phyloP scores from a whole-genome alignment of 345 rosid species.

The Populus euphratica region DNA sequence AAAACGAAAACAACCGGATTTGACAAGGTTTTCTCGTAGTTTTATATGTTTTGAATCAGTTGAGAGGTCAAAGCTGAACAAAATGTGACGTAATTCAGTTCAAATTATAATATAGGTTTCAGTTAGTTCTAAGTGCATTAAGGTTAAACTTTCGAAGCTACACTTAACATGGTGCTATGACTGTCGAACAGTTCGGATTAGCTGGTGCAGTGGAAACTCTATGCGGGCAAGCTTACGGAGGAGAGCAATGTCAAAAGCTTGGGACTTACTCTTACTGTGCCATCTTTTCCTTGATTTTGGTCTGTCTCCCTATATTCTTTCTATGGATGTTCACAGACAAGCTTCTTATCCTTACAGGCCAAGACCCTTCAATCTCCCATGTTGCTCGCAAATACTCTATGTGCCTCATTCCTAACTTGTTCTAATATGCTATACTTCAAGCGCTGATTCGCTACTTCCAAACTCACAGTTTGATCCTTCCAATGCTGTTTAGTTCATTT shows the following conservation, averaged over 20 bases:
- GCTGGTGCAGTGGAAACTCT: constrained; percentile 7
- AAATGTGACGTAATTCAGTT: too few relatives aligned
- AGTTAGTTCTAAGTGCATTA: too few relatives aligned
- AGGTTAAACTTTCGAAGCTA: too few relatives aligned
- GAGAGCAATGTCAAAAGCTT: constrained; percentile 9
- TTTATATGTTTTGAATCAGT: too few relatives aligned
- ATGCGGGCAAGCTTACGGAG: constrained; percentile 12
- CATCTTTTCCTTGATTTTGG: neutral
- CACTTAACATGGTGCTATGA: neutral
- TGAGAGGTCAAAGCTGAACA: too few relatives aligned
- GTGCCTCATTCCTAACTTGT: constrained; percentile 11
- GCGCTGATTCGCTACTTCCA: constrained; percentile 16
- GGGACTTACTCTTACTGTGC: constrained; percentile 5
- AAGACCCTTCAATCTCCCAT: constrained; percentile 13
- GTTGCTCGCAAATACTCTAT: neutral
- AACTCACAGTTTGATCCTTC: constrained; percentile 19
- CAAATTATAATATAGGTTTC: too few relatives aligned
- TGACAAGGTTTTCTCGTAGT: too few relatives aligned
- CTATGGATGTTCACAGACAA: constrained; percentile 19
- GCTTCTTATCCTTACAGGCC: constrained; percentile 11
- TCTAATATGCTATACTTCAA: constrained; percentile 6
- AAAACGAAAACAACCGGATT: too few relatives aligned
- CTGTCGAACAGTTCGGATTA: constrained; percentile 2
- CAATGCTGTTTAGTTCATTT: constrained; percentile 15
- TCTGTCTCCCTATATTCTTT: neutral